Evolutionary conservation across 345 rosid species (phyloP), one percentile per base, ranked within the genome.

Genomic region (Euphorbia pulcherrima): DNA sequence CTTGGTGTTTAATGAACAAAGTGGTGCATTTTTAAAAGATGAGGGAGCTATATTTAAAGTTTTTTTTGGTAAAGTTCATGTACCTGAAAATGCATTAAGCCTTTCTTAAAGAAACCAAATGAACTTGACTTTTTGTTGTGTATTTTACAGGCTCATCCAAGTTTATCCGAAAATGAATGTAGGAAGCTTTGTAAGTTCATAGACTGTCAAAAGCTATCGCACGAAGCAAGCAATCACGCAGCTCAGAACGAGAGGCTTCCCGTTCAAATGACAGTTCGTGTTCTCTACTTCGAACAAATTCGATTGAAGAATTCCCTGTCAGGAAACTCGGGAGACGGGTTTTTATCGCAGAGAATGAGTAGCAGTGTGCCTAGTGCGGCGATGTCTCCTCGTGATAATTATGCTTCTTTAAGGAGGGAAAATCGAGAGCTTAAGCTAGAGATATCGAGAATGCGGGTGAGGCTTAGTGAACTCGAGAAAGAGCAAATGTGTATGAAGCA

Each of bases 361-460:
- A 88, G 94, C 0, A 86, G 96, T 10, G 73, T 88, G 68, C 89
- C 86, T 0, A 88, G 92, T 47, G 87, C 90, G 35, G 85, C 88
- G 52, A 85, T 85, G 83, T 88, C 93, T 21, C 93, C 93, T 16
- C 77, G 86, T 23, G 90, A 88, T 33, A 88, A 85, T 52, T 88
- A 88, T 28, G 92, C 92, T 4, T 88, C 90, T 7, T 28, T 88
- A 18, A 75, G 90, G 71, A 82, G 93, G 75, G 93, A 88, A 69
- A 88, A 85, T 67, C 76, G 93, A 50, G 88, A 88, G 61, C 84
- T 85, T 21, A 88, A 88, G 81, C 87, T 84, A 0, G 90, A 88
- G 70, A 83, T 88, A 62, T 88, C 93, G 5, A 83, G 93, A 59
- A 88, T 88, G 93, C 68, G 93, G 74, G 86, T 82, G 74, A 84